Conservation (phyloP, 129 eudicot genomes). For the Flaveria trinervia region DNA sequence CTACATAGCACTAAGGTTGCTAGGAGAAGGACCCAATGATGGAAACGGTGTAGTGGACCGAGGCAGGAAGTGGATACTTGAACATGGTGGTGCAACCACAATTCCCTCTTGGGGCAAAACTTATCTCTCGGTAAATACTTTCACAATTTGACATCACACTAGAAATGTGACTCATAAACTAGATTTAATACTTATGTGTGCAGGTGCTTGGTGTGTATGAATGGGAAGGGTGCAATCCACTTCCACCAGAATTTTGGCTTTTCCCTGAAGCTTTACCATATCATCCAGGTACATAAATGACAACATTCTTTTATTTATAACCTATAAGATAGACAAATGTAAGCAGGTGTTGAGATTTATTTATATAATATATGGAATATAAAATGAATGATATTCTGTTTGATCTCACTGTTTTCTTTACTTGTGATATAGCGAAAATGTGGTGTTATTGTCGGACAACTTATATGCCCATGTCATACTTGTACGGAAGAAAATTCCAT, state of each 20-base stretch:
- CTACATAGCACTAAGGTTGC: conserved; percentile 57
- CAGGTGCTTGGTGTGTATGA: conserved; percentile 85
- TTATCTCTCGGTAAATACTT: conserved; percentile 60
- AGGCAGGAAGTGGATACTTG: conserved; percentile 69
- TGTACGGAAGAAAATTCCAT: conserved; percentile 61
- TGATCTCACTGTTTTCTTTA: neutral
- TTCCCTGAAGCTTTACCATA: conserved; percentile 68
- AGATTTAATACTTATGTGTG: neutral
- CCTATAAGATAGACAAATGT: neutral
- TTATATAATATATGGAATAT: neutral
- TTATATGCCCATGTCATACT: conserved; percentile 77
- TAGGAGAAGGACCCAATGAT: conserved; percentile 66
- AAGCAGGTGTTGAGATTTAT: neutral
- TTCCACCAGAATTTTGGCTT: conserved; percentile 87
- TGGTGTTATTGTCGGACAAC: conserved; percentile 72
- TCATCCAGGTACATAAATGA: conserved; percentile 59
- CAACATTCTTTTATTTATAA: neutral
- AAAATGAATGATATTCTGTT: neutral
- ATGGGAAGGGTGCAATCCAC: conserved; percentile 86
- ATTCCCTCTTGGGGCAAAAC: conserved; percentile 89
- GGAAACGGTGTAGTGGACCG: conserved; percentile 55
- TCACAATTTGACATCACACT: neutral
- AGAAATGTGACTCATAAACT: neutral
- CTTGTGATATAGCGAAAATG: conserved; percentile 55
- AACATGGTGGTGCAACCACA: conserved; percentile 70